Percentiles rank a stretch among this genome's conserved stretches.
These are phyloP conservation scores for Claviceps africana DNA, from an alignment of 2,329 filamentous ascomycete genomes.

Conservation along the genomic window DNA sequence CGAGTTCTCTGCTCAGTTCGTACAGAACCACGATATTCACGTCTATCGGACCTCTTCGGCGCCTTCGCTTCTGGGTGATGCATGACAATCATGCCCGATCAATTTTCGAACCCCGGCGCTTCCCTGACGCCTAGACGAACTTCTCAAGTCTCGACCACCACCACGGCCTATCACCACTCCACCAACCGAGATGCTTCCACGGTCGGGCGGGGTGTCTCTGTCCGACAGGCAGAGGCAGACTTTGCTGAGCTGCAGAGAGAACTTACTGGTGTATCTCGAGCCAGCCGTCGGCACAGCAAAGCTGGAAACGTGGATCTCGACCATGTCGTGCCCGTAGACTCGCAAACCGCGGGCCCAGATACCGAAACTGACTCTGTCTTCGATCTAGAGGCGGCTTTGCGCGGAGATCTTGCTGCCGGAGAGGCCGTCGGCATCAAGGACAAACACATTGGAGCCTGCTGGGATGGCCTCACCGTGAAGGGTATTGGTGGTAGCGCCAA, in stretches of 20 bases:
- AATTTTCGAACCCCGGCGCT: neutral
- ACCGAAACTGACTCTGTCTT: constrained; percentile 41
- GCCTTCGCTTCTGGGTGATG: neutral
- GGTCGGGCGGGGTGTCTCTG: constrained; percentile 39
- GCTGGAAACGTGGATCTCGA: constrained; percentile 37
- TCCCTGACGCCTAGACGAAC: neutral
- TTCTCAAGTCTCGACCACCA: constrained; percentile 1
- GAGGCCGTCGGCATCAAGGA: constrained; percentile 63
- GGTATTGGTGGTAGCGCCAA: constrained; percentile 63
- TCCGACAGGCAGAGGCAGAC: constrained; percentile 54
- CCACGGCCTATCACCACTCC: neutral
- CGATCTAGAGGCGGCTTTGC: constrained; percentile 60
- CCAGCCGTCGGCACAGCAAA: constrained; percentile 23
- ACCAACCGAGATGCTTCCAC: neutral
- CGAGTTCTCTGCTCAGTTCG: neutral
- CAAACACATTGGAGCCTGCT: constrained; percentile 69
- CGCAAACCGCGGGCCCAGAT: constrained; percentile 27
- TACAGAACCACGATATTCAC: neutral
- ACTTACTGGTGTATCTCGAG: constrained; percentile 41
- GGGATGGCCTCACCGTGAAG: constrained; percentile 63
- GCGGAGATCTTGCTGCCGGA: constrained; percentile 58
- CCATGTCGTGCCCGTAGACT: constrained; percentile 29
- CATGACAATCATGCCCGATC: neutral
- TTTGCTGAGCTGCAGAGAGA: constrained; percentile 54
- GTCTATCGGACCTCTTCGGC: neutral